Conservation (phyloP, 331 rosid species). For the Prunus yedoensis region DNA sequence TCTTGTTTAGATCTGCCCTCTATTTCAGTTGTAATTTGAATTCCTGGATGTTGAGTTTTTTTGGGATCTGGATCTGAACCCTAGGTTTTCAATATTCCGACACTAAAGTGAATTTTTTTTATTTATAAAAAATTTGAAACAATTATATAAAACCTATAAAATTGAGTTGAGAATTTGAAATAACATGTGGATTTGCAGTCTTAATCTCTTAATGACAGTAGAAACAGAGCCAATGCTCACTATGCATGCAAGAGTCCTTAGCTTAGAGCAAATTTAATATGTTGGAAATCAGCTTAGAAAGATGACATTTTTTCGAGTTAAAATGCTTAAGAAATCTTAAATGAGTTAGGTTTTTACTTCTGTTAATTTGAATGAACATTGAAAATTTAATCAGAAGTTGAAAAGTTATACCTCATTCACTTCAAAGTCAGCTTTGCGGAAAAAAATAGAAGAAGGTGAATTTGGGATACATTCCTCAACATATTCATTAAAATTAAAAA, state of each 20-base stretch:
- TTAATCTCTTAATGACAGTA: not conserved
- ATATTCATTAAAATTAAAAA: not conserved
- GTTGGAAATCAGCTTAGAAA: not conserved
- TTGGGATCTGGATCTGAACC: slow-evolving; percentile 48
- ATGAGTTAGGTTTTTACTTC: not conserved
- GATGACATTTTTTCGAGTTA: not conserved
- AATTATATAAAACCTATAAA: not conserved
- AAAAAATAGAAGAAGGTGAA: not conserved
- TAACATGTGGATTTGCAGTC: not conserved
- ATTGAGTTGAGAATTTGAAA: not conserved
- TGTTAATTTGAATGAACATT: not conserved
- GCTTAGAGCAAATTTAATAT: not conserved
- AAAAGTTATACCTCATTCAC: not conserved
- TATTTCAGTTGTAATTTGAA: slow-evolving; percentile 2
- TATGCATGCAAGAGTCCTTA: not conserved
- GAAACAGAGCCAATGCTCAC: not conserved
- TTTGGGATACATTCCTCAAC: not conserved
- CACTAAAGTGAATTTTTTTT: not conserved
- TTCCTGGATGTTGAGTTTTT: slow-evolving; percentile 11
- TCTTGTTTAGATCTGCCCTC: slow-evolving; percentile 42
- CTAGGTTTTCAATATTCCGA: not conserved
- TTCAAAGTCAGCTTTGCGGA: not conserved
- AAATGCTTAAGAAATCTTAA: not conserved
- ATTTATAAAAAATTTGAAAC: not conserved
- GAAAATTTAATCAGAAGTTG: not conserved